Conservation (phyloP, 345 rosid genomes). For the Eucalyptus erythrocorys region DNA sequence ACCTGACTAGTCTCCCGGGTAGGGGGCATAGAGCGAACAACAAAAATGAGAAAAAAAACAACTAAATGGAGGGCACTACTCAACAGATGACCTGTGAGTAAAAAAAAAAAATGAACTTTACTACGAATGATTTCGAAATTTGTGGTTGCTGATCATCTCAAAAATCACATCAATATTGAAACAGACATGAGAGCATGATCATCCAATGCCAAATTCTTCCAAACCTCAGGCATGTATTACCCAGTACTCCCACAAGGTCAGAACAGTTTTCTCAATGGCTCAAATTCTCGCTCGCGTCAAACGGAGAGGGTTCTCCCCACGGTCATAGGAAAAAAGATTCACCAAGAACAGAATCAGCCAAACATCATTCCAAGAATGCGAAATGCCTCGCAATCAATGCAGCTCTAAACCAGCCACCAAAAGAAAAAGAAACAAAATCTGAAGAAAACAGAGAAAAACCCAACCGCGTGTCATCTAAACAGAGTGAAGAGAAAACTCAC, state of each 20-base stretch:
- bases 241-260: neutral
- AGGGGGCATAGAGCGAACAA: neutral
- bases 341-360: neutral
- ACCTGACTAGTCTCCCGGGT: neutral
- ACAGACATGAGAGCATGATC: neutral
- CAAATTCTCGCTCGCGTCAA: neutral
- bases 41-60: neutral
- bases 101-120: neutral
- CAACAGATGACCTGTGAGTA: neutral
- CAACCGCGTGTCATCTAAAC: neutral
- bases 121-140: neutral
- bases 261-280: neutral
- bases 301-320: neutral
- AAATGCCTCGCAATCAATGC: neutral
- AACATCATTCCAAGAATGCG: neutral
- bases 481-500: neutral
- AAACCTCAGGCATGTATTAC: neutral
- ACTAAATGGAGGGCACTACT: neutral
- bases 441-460: neutral
- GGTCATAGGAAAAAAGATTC: neutral
- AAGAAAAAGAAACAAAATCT: neutral
- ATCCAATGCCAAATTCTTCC: neutral
- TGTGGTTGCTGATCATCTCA: neutral
- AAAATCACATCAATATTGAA: neutral
- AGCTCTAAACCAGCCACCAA: neutral